These are phyloP conservation scores for Carallia pectinifolia DNA, from an alignment of 345 rosid species.

Conservation along the genomic window DNA sequence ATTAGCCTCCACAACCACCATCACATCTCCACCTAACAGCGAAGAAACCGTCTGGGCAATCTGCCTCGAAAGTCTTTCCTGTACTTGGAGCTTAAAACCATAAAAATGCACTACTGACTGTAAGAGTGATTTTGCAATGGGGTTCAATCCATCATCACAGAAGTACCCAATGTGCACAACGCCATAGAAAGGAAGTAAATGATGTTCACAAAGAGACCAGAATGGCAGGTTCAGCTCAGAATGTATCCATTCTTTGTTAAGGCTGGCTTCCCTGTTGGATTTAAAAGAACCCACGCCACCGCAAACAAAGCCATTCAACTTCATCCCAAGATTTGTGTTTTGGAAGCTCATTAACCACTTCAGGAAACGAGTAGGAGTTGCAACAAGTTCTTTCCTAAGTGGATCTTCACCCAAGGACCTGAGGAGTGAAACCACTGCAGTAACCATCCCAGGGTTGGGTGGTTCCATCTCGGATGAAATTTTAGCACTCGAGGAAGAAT, in stretches of 20 bases:
- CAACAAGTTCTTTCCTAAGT: constrained; percentile 69
- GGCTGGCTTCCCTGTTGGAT: constrained; percentile 36
- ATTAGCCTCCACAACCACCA: constrained; percentile 83
- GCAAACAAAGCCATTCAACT: constrained; percentile 44
- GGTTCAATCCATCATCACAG: constrained; percentile 41
- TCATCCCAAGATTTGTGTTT: constrained; percentile 55
- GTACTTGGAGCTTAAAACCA: constrained; percentile 97
- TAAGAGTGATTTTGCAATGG: constrained; percentile 49
- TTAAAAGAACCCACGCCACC: constrained; percentile 28
- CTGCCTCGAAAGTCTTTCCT: constrained; percentile 89
- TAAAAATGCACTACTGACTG: constrained; percentile 79
- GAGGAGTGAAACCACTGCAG: constrained; percentile 69
- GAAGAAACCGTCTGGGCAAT: constrained; percentile 79
- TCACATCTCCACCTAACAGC: constrained; percentile 70
- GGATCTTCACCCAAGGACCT: constrained; percentile 86
- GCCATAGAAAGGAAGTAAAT: constrained; percentile 93
- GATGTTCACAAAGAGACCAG: constrained; percentile 97
- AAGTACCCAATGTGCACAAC: constrained; percentile 84
- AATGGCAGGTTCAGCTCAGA: constrained; percentile 71
- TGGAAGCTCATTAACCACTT: constrained; percentile 88
- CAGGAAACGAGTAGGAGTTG: constrained; percentile 68
- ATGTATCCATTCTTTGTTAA: constrained; percentile 31
- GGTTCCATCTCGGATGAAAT: constrained; percentile 34
- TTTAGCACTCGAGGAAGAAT: constrained; percentile 34
- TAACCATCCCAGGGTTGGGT: constrained; percentile 50